A percentile compares a stretch with the other conserved stretches of the same genome.
Evolutionary conservation across 2,329 filamentous ascomycete species (phyloP).

Genomic region (Diaporthe sp.): DNA sequence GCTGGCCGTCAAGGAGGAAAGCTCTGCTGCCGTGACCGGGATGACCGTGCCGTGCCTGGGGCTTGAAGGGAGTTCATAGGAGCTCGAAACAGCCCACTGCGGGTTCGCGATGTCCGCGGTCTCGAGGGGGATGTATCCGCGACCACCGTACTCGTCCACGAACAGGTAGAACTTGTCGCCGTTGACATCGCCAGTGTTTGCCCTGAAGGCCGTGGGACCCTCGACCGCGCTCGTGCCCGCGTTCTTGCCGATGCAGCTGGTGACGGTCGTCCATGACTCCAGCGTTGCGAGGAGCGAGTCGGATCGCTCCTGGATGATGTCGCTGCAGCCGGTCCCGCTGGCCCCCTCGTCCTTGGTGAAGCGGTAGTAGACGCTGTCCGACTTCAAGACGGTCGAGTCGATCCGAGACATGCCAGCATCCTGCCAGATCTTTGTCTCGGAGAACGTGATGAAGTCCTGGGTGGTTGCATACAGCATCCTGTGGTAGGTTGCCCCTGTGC

Average conservation of each 20-base stretch:
- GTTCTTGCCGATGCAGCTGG: slow-evolving; percentile 64
- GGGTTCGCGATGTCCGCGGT: slow-evolving; percentile 64
- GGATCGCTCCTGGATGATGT: slow-evolving; percentile 68
- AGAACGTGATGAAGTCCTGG: slow-evolving; percentile 64
- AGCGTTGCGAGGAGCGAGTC: slow-evolving; percentile 56
- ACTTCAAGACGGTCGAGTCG: slow-evolving; percentile 65
- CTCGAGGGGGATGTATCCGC: slow-evolving; percentile 68
- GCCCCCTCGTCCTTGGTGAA: slow-evolving; percentile 70
- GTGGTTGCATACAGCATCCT: slow-evolving; percentile 68
- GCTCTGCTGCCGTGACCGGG: slow-evolving; percentile 62
- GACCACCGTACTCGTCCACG: slow-evolving; percentile 65
- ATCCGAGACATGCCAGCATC: slow-evolving; percentile 66
- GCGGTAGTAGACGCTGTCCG: slow-evolving; percentile 60
- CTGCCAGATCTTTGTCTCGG: slow-evolving; percentile 63
- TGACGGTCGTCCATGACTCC: slow-evolving; percentile 58
- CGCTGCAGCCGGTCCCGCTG: slow-evolving; percentile 62
- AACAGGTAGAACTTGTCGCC: slow-evolving; percentile 70
- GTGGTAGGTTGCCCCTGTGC: slow-evolving; percentile 61
- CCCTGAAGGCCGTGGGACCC: slow-evolving; percentile 66
- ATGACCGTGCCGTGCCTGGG: slow-evolving; percentile 69
- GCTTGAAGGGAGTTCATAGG: slow-evolving; percentile 61
- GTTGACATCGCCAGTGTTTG: slow-evolving; percentile 63
- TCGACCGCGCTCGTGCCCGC: slow-evolving; percentile 65
- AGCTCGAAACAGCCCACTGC: slow-evolving; percentile 60
- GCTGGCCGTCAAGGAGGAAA: slow-evolving; percentile 50